Evolutionary conservation across 331 rosid genomes (phyloP).

Genomic region (Quercus phellos): DNA sequence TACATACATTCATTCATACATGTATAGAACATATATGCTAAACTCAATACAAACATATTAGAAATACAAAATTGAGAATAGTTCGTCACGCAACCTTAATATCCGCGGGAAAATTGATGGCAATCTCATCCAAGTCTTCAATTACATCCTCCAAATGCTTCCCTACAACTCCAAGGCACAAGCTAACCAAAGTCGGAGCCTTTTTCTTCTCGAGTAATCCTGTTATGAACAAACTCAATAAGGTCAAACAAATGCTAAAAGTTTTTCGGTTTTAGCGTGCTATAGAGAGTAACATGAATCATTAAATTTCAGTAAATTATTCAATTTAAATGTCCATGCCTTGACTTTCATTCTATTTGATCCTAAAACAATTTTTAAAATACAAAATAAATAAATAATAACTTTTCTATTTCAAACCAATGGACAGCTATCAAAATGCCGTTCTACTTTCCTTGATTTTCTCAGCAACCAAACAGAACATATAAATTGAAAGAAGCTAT

Average conservation of each 20-base stretch:
- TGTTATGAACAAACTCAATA: conserved; percentile 18
- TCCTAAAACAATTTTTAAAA: no score
- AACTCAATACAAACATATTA: background rate
- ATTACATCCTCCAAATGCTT: conserved; percentile 78
- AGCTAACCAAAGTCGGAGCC: conserved; percentile 59
- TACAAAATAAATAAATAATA: no score
- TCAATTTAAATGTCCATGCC: no score
- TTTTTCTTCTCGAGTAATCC: conserved; percentile 46
- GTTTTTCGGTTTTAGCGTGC: background rate
- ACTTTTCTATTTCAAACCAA: no score
- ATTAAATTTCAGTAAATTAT: conserved; percentile 1
- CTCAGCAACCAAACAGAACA: background rate
- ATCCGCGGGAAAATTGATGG: conserved; percentile 59
- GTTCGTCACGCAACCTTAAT: conserved; percentile 47
- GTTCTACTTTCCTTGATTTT: no score
- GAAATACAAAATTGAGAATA: conserved; percentile 4
- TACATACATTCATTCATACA: background rate
- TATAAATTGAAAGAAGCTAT: background rate
- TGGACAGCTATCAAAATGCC: no score
- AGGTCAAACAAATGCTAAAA: conserved; percentile 6
- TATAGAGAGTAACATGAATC: background rate
- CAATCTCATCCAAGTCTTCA: conserved; percentile 65
- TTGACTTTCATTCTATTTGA: no score
- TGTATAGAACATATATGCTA: background rate
- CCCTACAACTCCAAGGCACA: conserved; percentile 80